Evolutionary conservation across 805 yeast species (phyloP), one percentile per base, ranked within the genome.

Genomic region (Torulaspora indica): DNA sequence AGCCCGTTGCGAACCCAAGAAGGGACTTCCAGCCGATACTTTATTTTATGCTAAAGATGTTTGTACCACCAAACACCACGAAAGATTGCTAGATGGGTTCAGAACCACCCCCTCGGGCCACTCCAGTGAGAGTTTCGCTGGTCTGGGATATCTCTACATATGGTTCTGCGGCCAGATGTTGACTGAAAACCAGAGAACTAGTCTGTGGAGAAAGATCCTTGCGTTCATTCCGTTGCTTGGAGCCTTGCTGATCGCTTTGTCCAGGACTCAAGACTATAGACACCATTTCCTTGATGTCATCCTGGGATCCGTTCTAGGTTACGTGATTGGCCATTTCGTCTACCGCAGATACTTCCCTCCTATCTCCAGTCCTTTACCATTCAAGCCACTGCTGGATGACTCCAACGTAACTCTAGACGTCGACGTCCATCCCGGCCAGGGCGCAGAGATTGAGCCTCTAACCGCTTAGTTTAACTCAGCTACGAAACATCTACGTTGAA

Each of bases 251-350:
- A 81, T 91, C 53, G 98, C 97, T 0, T 64, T 86, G 35, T 79
- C 93, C 31, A 76, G 98, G 56, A 86, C 96, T 0, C 83, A 85
- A 56, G 98, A 91, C 66, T 90, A 90, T 66, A 75, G 97, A 61
- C 98, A 91, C 60, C 98, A 91, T 66, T 88, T 86, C 59, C 70
- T 85, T 13, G 98, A 91, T 64, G 83, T 93, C 1, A 54, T 84
- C 1, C 57, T 82, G 12, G 98, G 98, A 3, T 71, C 84, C 23
- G 13, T 71, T 1, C 58, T 91, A 2, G 98, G 98, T 1, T 50
- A 67, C 4, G 46, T 69, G 2, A 65, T 82, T 27, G 91, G 90
- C 53, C 62, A 63, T 49, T 63, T 63, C 57, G 48, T 64, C 2
- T 72, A 72, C 43, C 63, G 63, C 49, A 60, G 70, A 51, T 63